phyloP scores from a whole-genome alignment of 2,329 filamentous ascomycete species.

The Rhinocladiella similis region DNA sequence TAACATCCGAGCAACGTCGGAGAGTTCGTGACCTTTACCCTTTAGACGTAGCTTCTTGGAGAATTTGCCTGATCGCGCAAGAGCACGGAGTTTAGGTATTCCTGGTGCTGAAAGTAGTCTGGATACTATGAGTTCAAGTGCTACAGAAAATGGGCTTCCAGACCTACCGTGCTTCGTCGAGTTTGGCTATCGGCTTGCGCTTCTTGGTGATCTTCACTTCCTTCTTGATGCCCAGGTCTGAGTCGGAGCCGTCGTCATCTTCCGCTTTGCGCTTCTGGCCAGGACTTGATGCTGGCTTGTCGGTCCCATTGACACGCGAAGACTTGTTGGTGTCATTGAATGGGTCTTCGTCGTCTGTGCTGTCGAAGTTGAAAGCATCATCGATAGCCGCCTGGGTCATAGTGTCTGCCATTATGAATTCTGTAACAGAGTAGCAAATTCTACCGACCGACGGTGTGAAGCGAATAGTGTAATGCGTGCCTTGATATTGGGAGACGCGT shows the following conservation, averaged over 20 bases:
- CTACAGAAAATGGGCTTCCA: background rate
- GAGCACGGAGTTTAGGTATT: conserved; percentile 73
- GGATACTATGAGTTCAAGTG: background rate
- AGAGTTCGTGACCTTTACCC: conserved; percentile 95
- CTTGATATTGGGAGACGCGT: conserved; percentile 10
- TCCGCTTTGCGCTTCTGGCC: conserved; percentile 45
- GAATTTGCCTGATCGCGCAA: conserved; percentile 23
- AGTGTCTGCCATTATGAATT: conserved; percentile 23
- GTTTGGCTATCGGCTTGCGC: conserved; percentile 74
- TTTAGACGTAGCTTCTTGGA: conserved; percentile 56
- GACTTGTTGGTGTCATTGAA: conserved; percentile 28
- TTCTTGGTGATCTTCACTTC: conserved; percentile 81
- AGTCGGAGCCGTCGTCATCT: conserved; percentile 50
- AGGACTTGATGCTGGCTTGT: conserved; percentile 28
- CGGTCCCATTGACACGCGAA: conserved; percentile 16
- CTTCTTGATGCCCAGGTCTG: conserved; percentile 75
- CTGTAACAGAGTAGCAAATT: background rate
- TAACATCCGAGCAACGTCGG: conserved; percentile 76
- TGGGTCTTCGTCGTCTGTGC: conserved; percentile 42
- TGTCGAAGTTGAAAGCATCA: conserved; percentile 74
- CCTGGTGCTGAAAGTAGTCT: conserved; percentile 81
- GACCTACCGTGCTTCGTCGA: conserved; percentile 73
- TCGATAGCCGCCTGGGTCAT: conserved; percentile 54
- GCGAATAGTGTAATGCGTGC: background rate
- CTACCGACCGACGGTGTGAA: background rate